Percentiles rank a stretch among this genome's conserved stretches.
phyloP scores from a whole-genome alignment of 208 protist species.

The Acanthamoeba lenticulata region DNA sequence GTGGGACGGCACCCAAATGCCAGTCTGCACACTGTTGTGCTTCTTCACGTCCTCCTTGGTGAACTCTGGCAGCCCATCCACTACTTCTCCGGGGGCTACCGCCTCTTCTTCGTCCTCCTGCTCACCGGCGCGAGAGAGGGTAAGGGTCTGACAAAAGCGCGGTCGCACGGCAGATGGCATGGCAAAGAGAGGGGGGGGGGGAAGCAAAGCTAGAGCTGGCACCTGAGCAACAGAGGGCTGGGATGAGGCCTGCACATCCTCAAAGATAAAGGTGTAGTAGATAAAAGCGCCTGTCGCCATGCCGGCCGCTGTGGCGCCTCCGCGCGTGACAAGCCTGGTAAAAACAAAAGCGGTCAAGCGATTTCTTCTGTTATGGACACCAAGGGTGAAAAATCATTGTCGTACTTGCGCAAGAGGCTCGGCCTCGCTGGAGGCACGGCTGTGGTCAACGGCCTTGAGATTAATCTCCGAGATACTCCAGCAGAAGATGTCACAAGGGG shows the following conservation, averaged over 20 bases:
- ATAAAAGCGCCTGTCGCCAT: background rate
- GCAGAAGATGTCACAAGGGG: too few species aligned
- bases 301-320: background rate
- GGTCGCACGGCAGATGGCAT: too few species aligned
- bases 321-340: background rate
- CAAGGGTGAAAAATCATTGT: too few species aligned
- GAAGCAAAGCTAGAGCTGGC: background rate
- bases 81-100: background rate
- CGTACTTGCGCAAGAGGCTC: too few species aligned
- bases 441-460: too few species aligned
- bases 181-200: background rate
- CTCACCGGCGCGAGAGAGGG: background rate
- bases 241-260: background rate
- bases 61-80: conserved; percentile 62
- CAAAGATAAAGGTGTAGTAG: background rate
- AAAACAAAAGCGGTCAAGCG: background rate
- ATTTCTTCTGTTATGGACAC: too few species aligned
- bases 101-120: background rate
- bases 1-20: conserved; percentile 79
- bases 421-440: too few species aligned
- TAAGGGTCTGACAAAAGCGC: background rate
- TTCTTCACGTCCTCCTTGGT: conserved; percentile 48
- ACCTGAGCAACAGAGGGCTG: too few species aligned
- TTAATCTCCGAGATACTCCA: too few species aligned
- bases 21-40: conserved; percentile 35